Percentiles rank a stretch among this genome's conserved stretches.
Conservation (phyloP, 345 rosid genomes). For the Orychophragmus violaceus region DNA sequence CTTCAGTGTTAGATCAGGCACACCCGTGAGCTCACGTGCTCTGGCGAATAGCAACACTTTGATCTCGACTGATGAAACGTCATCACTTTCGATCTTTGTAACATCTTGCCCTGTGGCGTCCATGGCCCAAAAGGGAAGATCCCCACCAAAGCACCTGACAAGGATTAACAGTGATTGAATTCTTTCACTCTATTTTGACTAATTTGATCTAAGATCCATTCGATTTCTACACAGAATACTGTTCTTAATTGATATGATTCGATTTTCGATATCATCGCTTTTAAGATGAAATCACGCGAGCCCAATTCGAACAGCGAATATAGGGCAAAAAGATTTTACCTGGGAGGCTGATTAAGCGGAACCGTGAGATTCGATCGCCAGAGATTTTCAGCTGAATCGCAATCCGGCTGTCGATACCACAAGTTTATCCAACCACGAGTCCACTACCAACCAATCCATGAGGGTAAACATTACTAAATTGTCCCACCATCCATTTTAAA, state of each 20-base stretch:
- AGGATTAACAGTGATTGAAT: neutral
- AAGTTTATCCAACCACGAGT: neutral
- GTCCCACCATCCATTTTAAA: neutral
- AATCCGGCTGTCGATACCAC: no score
- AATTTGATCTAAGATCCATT: neutral
- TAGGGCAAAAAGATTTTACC: neutral
- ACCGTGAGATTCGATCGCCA: neutral
- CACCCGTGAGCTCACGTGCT: conserved; percentile 76
- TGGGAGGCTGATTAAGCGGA: neutral
- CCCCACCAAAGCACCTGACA: neutral
- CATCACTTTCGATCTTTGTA: conserved; percentile 16
- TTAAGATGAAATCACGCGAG: neutral
- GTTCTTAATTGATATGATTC: neutral
- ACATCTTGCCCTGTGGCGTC: neutral
- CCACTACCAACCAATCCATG: neutral
- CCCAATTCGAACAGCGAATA: neutral
- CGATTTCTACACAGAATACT: neutral
- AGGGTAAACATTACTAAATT: neutral
- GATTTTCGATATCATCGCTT: neutral
- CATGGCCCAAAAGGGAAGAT: conserved; percentile 11
- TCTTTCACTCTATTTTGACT: no score
- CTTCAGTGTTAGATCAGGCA: conserved; percentile 44
- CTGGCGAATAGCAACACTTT: conserved; percentile 81
- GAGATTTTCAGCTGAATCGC: neutral
- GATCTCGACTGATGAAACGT: conserved; percentile 35